These are phyloP conservation scores for Alternaria sp. DNA, from an alignment of 2,329 filamentous ascomycete genomes.

Conservation along the genomic window DNA sequence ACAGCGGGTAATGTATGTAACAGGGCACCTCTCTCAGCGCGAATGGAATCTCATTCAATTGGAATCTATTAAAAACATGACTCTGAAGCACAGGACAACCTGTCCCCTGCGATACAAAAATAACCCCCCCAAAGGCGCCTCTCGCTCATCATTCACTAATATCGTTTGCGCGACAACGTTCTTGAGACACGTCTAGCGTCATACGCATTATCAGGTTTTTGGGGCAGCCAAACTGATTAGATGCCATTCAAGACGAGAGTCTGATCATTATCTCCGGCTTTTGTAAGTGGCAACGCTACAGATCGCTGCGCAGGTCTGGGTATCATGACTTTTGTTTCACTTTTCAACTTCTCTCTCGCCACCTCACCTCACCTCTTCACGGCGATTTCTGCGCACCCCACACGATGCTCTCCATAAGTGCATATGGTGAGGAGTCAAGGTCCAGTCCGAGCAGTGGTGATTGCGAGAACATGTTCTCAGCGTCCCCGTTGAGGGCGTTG, in stretches of 20 bases:
- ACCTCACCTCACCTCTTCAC: background rate
- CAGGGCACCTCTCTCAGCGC: background rate
- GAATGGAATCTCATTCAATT: background rate
- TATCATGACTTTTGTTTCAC: constrained; percentile 11
- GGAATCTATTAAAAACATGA: background rate
- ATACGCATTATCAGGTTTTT: background rate
- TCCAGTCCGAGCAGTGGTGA: constrained; percentile 50
- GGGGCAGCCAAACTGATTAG: background rate
- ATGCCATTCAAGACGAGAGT: background rate
- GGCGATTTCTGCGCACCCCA: constrained; percentile 50
- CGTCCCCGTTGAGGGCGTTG: constrained; percentile 45
- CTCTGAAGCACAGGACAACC: background rate
- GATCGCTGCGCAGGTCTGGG: constrained; percentile 7
- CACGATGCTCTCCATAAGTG: constrained; percentile 59
- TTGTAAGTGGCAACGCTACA: constrained; percentile 1
- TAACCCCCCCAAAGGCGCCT: background rate
- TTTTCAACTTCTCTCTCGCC: background rate
- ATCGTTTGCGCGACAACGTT: background rate
- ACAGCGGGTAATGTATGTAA: background rate
- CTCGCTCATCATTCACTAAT: background rate
- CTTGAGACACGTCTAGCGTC: background rate
- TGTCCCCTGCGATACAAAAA: background rate
- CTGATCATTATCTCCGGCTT: background rate
- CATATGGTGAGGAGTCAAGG: constrained; percentile 58
- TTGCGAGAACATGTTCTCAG: constrained; percentile 39